These are phyloP conservation scores for Collybia sp. DNA, from an alignment of 768 basidiomycete species.

Conservation along the genomic window DNA sequence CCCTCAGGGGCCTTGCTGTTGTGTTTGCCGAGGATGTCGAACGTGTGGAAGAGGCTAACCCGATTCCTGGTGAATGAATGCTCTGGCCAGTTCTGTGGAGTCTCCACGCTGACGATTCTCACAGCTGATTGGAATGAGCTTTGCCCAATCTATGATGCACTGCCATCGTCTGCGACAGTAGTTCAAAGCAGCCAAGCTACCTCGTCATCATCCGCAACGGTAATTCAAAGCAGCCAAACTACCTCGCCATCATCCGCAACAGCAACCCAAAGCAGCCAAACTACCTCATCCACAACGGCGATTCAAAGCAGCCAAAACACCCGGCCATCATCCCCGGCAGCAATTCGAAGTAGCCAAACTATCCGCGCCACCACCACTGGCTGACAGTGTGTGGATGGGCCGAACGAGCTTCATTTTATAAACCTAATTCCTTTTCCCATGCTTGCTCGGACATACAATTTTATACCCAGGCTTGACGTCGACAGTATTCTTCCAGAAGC, in stretches of 20 bases:
- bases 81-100: neutral
- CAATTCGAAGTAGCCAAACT: too few relatives aligned
- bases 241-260: slow-evolving; percentile 6
- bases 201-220: slow-evolving; percentile 5
- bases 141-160: slow-evolving; percentile 7
- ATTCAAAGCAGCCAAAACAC: too few relatives aligned
- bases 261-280: neutral
- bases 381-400: too few relatives aligned
- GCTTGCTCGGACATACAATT: too few relatives aligned
- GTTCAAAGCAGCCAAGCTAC: too few relatives aligned
- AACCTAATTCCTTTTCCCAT: too few relatives aligned
- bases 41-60: neutral
- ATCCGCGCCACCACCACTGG: neutral
- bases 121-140: slow-evolving; percentile 9
- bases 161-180: slow-evolving; percentile 4
- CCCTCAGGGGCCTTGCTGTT: slow-evolving; percentile 11
- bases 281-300: slow-evolving; percentile 1
- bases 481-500: too few relatives aligned
- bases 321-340: too few relatives aligned
- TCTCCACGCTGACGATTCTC: neutral
- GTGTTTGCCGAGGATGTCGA: slow-evolving; percentile 14
- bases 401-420: too few relatives aligned
- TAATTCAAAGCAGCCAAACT: neutral
- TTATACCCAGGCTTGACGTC: too few relatives aligned
- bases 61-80: slow-evolving; percentile 2